Percentiles rank a stretch among this genome's conserved stretches.
phyloP scores from a whole-genome alignment of 768 basidiomycete species.

The Boletus sp. region DNA sequence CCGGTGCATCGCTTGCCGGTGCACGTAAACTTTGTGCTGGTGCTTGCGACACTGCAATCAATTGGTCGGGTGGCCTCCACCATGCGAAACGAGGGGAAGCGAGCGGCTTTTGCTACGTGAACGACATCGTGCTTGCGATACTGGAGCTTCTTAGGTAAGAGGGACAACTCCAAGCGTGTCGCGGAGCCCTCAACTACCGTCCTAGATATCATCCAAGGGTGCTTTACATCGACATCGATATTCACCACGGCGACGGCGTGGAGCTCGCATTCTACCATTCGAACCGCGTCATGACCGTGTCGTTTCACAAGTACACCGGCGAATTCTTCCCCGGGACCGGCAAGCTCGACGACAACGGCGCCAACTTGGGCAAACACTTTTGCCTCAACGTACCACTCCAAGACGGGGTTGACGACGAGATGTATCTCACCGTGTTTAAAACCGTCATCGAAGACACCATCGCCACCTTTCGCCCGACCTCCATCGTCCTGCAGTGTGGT shows the following conservation, averaged over 20 bases:
- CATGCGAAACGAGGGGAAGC: conserved; percentile 98
- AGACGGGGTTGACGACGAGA: conserved; percentile 96
- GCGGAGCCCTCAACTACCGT: not conserved
- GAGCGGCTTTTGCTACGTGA: conserved; percentile 98
- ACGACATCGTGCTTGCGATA: conserved; percentile 94
- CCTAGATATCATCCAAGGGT: conserved; percentile 88
- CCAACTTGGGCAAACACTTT: conserved; percentile 90
- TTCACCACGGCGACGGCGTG: conserved; percentile 98
- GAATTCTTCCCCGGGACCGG: conserved; percentile 99
- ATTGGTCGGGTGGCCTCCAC: conserved; percentile 98
- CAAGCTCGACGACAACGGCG: conserved; percentile 89
- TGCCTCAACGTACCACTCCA: conserved; percentile 91
- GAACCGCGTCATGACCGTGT: conserved; percentile 98
- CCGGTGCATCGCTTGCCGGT: conserved; percentile 88
- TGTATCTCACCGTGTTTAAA: conserved; percentile 95
- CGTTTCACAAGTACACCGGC: conserved; percentile 98
- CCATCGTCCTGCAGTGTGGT: conserved; percentile 95
- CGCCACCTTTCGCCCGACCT: conserved; percentile 78
- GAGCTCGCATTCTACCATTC: conserved; percentile 98
- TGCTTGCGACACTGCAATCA: conserved; percentile 93
- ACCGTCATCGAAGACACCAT: conserved; percentile 94
- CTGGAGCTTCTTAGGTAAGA: conserved; percentile 82
- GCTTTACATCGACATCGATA: conserved; percentile 98
- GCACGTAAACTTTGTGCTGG: conserved; percentile 85
- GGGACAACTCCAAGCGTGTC: not conserved